These are phyloP conservation scores for Elsinoe ampelina DNA, from an alignment of 2,329 filamentous ascomycete genomes.

Conservation along the genomic window DNA sequence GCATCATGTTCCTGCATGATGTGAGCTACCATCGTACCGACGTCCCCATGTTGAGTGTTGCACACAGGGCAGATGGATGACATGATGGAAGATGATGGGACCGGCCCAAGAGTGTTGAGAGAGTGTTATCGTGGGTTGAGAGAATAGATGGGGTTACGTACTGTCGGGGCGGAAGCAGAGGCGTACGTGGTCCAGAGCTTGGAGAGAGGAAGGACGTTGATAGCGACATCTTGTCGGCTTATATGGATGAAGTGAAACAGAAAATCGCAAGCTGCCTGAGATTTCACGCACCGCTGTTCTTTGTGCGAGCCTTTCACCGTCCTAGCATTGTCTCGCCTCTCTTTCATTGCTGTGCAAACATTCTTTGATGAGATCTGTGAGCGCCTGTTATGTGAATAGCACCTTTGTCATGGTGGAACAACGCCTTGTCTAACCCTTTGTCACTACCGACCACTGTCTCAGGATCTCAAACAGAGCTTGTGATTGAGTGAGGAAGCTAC, in stretches of 20 bases:
- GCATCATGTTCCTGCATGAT: not conserved
- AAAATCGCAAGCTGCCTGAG: no score
- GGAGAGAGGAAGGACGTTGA: not conserved
- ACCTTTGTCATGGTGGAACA: no score
- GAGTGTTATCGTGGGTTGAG: not conserved
- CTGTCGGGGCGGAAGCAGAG: slow-evolving; percentile 4
- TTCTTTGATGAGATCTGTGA: no score
- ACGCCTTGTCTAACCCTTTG: no score
- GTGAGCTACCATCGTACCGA: not conserved
- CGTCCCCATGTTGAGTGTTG: not conserved
- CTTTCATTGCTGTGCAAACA: no score
- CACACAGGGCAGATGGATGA: not conserved
- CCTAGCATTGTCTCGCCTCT: no score
- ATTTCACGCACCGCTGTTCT: no score
- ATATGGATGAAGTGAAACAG: not conserved
- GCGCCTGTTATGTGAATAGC: no score
- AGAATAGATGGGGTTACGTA: not conserved
- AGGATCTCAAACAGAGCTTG: no score
- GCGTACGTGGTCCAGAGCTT: slow-evolving; percentile 8
- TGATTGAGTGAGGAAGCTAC: no score
- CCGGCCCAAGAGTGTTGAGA: not conserved
- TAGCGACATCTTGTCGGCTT: not conserved
- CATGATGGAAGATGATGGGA: not conserved
- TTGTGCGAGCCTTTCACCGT: no score
- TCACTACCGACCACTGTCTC: no score